Evolutionary conservation across 352 stramenopile genomes (phyloP).

Genomic region (Globisporangium echinulatum): DNA sequence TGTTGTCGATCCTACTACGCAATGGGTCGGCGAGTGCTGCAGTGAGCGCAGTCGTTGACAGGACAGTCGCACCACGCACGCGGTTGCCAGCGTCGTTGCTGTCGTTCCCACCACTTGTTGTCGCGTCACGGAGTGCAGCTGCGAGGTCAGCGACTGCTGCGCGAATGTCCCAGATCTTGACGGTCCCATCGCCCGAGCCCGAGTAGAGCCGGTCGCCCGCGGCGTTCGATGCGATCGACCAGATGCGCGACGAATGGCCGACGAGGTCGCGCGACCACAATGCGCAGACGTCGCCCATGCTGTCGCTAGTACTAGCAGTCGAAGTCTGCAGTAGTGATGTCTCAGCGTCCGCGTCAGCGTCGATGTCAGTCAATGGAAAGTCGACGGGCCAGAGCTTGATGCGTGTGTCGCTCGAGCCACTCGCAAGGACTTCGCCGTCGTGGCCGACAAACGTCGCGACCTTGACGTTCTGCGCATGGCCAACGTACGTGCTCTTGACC

Average conservation of each 20-base stretch:
- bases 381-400: slow-evolving; percentile 86
- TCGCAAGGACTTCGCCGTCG: slow-evolving; percentile 78
- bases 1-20: neutral
- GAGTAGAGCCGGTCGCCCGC: slow-evolving; percentile 69
- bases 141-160: slow-evolving; percentile 31
- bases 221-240: slow-evolving; percentile 65
- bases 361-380: slow-evolving; percentile 15
- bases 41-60: neutral
- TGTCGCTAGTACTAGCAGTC: slow-evolving; percentile 1
- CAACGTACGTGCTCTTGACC: slow-evolving; percentile 81
- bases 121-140: slow-evolving; percentile 23
- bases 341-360: neutral
- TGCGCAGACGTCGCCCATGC: slow-evolving; percentile 38
- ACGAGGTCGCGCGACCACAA: slow-evolving; percentile 57
- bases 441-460: slow-evolving; percentile 83
- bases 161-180: slow-evolving; percentile 85
- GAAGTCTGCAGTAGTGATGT: too few relatives aligned
- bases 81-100: slow-evolving; percentile 32
- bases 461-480: slow-evolving; percentile 86
- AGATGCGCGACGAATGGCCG: slow-evolving; percentile 80
- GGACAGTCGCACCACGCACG: slow-evolving; percentile 22
- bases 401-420: slow-evolving; percentile 77
- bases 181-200: slow-evolving; percentile 72
- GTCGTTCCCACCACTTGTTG: slow-evolving; percentile 11
- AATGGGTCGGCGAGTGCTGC: slow-evolving; percentile 19